phyloP scores from a whole-genome alignment of 106 monocot species.

The Acorus gramineus region DNA sequence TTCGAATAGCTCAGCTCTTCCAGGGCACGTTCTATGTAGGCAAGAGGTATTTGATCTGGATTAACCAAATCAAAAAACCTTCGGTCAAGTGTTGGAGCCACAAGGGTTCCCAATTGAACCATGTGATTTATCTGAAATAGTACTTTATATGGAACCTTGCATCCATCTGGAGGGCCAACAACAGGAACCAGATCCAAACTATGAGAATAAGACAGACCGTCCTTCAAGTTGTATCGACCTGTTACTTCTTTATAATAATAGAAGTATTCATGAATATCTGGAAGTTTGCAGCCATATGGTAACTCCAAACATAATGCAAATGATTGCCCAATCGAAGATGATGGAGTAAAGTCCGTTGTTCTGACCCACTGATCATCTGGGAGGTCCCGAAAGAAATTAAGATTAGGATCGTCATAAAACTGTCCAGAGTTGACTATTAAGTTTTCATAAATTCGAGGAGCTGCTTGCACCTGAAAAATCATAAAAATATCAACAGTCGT shows the following conservation, averaged over 20 bases:
- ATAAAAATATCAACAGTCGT: no score
- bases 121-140: slow-evolving; percentile 79
- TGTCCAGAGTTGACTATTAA: slow-evolving; percentile 3
- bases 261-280: slow-evolving; percentile 48
- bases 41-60: slow-evolving; percentile 17
- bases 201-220: slow-evolving; percentile 33
- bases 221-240: slow-evolving; percentile 20
- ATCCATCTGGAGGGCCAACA: slow-evolving; percentile 28
- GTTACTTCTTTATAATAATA: slow-evolving; percentile 33
- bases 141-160: slow-evolving; percentile 47
- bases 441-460: slow-evolving; percentile 56
- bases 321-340: slow-evolving; percentile 65
- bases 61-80: slow-evolving; percentile 34
- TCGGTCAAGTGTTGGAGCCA: slow-evolving; percentile 60
- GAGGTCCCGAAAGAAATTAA: slow-evolving; percentile 43
- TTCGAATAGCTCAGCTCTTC: slow-evolving; percentile 54
- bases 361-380: slow-evolving; percentile 76
- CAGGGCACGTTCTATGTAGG: slow-evolving; percentile 51
- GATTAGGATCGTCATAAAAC: slow-evolving; percentile 19
- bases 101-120: slow-evolving; percentile 81
- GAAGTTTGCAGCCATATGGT: slow-evolving; percentile 20
- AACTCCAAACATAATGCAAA: slow-evolving; percentile 67
- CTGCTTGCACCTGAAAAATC: slow-evolving; percentile 46
- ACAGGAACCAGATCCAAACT: slow-evolving; percentile 57
- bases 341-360: slow-evolving; percentile 74